A percentile compares a stretch with the other conserved stretches of the same genome.
These are phyloP conservation scores for Schizonepeta tenuifolia DNA, from an alignment of 257 asterid species.

Conservation along the genomic window DNA sequence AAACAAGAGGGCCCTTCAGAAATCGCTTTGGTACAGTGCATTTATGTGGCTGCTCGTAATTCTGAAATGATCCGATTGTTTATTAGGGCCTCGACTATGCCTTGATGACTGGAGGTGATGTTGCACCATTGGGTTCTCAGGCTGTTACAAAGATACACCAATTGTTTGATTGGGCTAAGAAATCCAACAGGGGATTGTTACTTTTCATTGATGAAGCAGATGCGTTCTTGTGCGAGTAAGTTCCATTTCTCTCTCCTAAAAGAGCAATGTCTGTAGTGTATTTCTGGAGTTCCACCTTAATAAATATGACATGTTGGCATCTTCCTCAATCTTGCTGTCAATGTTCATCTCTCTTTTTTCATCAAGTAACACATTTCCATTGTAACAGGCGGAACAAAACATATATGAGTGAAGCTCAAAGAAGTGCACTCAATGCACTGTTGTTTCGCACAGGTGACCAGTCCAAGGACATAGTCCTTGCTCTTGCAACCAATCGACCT, in stretches of 20 bases:
- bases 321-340: background rate
- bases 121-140: constrained; percentile 95
- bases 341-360: background rate
- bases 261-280: background rate
- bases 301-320: background rate
- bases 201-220: constrained; percentile 99
- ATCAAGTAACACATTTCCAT: background rate
- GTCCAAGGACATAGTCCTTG: constrained; percentile 92
- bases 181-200: constrained; percentile 83
- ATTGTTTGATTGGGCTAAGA: constrained; percentile 93
- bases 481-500: constrained; percentile 89
- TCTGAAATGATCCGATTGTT: constrained; percentile 21
- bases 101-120: constrained; percentile 99
- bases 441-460: constrained; percentile 91
- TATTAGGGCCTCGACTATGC: constrained; percentile 98
- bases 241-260: constrained; percentile 22
- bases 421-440: constrained; percentile 95
- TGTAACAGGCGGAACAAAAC: constrained; percentile 81
- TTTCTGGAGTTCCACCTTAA: background rate
- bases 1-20: background rate
- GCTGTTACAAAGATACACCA: constrained; percentile 99
- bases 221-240: constrained; percentile 99
- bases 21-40: background rate
- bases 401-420: constrained; percentile 96
- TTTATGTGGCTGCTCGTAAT: background rate